Conservation (phyloP, 192 early-diverging fungal species). For the Pilobolus umbonatus region DNA sequence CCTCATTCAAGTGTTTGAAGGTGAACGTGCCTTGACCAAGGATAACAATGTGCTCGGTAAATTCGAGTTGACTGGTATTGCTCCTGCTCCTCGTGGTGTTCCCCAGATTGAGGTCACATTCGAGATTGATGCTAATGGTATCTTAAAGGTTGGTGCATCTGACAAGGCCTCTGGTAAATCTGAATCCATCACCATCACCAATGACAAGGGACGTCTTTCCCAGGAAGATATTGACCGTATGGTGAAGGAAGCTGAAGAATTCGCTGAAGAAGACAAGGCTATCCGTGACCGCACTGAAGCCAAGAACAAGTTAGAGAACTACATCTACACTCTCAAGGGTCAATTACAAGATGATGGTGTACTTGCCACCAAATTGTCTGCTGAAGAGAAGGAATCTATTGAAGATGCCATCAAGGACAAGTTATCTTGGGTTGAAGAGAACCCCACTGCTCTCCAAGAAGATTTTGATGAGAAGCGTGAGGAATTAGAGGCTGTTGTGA, state of each 20-base stretch:
- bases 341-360: constrained; percentile 64
- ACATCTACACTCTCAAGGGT: constrained; percentile 96
- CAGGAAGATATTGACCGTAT: constrained; percentile 97
- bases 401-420: constrained; percentile 70
- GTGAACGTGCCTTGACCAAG: constrained; percentile 95
- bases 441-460: constrained; percentile 83
- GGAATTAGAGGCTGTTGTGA: constrained; percentile 90
- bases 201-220: constrained; percentile 93
- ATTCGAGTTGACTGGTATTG: constrained; percentile 94
- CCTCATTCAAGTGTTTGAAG: constrained; percentile 96
- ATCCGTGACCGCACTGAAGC: constrained; percentile 84
- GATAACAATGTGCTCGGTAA: constrained; percentile 98
- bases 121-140: constrained; percentile 92
- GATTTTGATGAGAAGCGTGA: constrained; percentile 96
- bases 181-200: constrained; percentile 94
- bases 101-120: constrained; percentile 98
- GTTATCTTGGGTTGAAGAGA: constrained; percentile 77
- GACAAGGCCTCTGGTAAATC: constrained; percentile 98
- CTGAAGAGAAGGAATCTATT: constrained; percentile 87
- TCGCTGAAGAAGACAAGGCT: constrained; percentile 94
- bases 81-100: constrained; percentile 90
- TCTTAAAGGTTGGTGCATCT: constrained; percentile 85
- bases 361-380: constrained; percentile 49
- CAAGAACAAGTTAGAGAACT: constrained; percentile 95
- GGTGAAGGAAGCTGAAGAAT: constrained; percentile 92